phyloP scores from a whole-genome alignment of 2,329 filamentous ascomycete species.

The Calonectria montana region DNA sequence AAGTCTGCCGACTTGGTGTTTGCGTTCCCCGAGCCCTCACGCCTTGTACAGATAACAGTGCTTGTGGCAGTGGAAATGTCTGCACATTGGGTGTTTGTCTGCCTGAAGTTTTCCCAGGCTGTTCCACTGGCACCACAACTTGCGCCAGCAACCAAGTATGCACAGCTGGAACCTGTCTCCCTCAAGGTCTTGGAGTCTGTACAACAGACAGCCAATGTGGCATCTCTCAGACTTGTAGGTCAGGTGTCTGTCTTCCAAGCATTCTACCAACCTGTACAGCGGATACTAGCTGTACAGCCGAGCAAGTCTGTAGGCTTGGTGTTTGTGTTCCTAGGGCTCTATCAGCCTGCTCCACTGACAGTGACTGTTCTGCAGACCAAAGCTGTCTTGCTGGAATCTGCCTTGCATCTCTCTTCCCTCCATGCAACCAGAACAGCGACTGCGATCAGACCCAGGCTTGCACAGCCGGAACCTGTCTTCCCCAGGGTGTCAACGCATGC shows the following conservation, averaged over 20 bases:
- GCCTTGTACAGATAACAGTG: background rate
- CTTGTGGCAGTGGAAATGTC: background rate
- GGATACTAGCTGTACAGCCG: slow-evolving; percentile 3
- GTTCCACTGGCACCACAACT: background rate
- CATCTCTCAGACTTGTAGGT: background rate
- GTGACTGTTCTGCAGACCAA: background rate
- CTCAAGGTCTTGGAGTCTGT: background rate
- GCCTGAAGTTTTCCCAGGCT: slow-evolving; percentile 14
- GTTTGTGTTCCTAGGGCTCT: slow-evolving; percentile 9
- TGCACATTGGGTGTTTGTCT: slow-evolving; percentile 18
- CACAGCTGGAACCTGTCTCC: slow-evolving; percentile 3
- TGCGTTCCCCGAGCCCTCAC: slow-evolving; percentile 2
- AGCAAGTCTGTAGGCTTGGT: slow-evolving; percentile 19
- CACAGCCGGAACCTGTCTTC: slow-evolving; percentile 4
- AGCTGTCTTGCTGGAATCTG: slow-evolving; percentile 7
- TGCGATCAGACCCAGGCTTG: slow-evolving; percentile 1
- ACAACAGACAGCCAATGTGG: background rate
- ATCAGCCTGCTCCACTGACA: background rate
- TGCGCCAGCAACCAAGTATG: background rate
- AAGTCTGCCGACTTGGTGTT: slow-evolving; percentile 10
- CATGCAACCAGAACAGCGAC: background rate
- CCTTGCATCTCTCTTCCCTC: background rate
- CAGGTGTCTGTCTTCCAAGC: slow-evolving; percentile 4
- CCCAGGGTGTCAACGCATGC: background rate
- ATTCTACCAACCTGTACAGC: background rate